A percentile compares a stretch with the other conserved stretches of the same genome.
phyloP scores from a whole-genome alignment of 2,329 filamentous ascomycete genomes.

The Talaromyces atroroseus region DNA sequence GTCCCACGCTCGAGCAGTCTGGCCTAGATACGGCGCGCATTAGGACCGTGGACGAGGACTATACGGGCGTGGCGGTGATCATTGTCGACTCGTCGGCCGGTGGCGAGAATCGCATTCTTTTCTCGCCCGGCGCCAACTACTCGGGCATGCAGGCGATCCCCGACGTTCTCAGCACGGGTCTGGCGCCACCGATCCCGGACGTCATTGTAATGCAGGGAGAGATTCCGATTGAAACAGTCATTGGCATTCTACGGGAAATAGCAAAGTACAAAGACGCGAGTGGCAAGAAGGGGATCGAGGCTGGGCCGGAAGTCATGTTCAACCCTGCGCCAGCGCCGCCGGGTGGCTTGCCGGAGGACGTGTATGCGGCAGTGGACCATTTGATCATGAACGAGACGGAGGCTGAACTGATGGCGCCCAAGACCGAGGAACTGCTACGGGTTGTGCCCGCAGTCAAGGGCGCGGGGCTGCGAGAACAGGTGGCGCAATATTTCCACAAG shows the following conservation, averaged over 20 bases:
- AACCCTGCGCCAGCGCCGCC: conserved; percentile 88
- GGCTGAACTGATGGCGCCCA: conserved; percentile 64
- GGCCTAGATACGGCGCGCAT: conserved; percentile 59
- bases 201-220: conserved; percentile 74
- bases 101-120: conserved; percentile 68
- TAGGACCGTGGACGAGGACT: conserved; percentile 38
- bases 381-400: conserved; percentile 90
- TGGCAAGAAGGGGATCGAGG: conserved; percentile 29
- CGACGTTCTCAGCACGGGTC: conserved; percentile 34
- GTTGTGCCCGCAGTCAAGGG: conserved; percentile 28
- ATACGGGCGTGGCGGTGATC: conserved; percentile 69
- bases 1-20: conserved; percentile 52
- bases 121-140: conserved; percentile 66
- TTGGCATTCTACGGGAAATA: conserved; percentile 51
- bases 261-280: conserved; percentile 32
- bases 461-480: conserved; percentile 48
- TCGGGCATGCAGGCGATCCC: conserved; percentile 36
- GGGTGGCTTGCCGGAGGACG: conserved; percentile 58
- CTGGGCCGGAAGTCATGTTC: conserved; percentile 61
- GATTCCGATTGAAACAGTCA: conserved; percentile 61
- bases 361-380: conserved; percentile 65
- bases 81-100: conserved; percentile 67
- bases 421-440: conserved; percentile 27
- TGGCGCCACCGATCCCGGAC: conserved; percentile 47
- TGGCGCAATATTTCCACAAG: conserved; percentile 58